Base-by-base conservation (phyloP, 2,329 filamentous ascomycete species). In the Xylariaceae sp. region DNA sequence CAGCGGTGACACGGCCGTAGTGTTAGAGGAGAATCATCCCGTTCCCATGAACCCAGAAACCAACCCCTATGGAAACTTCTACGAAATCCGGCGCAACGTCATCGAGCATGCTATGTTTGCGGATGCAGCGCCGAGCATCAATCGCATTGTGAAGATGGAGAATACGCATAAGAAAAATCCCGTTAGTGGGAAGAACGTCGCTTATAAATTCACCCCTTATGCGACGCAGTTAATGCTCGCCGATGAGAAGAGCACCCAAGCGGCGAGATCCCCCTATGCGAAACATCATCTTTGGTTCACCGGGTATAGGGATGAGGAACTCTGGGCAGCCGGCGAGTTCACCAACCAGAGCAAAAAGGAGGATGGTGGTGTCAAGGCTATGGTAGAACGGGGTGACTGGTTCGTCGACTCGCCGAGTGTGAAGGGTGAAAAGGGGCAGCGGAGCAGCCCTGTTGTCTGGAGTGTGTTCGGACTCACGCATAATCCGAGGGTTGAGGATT, bases 61-160 rank as follows among this genome's bases (percentile, higher is more conserved):
- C 2, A 88, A 89, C 65, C 84, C 85, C 0, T 75, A 79, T 45
- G 85, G 86, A 34, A 87, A 86, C 68, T 79, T 77, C 57, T 88
- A 87, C 72, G 74, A 81, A 59, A 72, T 87, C 50, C 73, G 75
- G 15, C 79, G 82, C 53, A 76, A 73, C 0, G 66, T 72, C 0
- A 72, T 87, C 4, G 73, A 77, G 41, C 72, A 72, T 48, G 77
- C 82, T 1, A 67, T 74, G 3, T 77, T 78, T 58, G 71, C 82
- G 3, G 81, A 84, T 55, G 80, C 83, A 0, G 81, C 81, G 59
- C 81, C 83, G 0, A 68, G 72, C 8, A 71, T 80, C 39, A 85
- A 85, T 60, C 75, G 80, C 1, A 69, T 75, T 4, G 73, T 82
- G 60, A 79, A 78, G 60, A 69, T 84, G 44, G 75, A 82, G 64